Evolutionary conservation across 2,329 filamentous ascomycete species (phyloP), one percentile per base, ranked within the genome.

Genomic region (Aureobasidium vineae): DNA sequence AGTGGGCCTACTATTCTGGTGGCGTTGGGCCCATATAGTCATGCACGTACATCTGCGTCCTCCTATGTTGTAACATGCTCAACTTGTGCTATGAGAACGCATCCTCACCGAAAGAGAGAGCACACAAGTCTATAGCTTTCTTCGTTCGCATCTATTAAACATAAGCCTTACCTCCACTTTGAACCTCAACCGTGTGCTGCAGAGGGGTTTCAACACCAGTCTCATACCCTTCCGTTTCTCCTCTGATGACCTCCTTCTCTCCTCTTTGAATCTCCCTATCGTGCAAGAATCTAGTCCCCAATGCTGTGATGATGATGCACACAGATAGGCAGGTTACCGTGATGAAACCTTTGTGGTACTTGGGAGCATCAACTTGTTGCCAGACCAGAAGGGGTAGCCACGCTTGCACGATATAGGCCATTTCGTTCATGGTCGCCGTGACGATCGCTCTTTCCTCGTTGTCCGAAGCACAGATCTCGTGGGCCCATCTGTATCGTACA

Each of bases 331-430:
- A 78, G 5, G 83, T 76, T 69, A 83, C 81, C 0, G 85, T 87
- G 11, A 85, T 80, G 60, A 83, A 88, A 0, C 87, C 87, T 70
- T 88, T 88, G 0, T 76, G 78, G 66, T 89, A 90, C 50, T 77
- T 69, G 0, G 87, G 87, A 0, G 83, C 84, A 66, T 89, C 85
- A 0, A 86, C 79, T 72, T 87, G 85, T 75, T 86, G 84, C 87
- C 87, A 90, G 11, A 89, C 81, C 10, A 89, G 73, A 38, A 88
- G 79, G 7, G 88, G 88, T 49, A 91, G 73, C 88, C 88, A 90
- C 0, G 87, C 86, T 72, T 90, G 87, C 50, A 91, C 76, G 1
- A 89, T 86, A 68, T 90, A 89, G 0, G 87, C 87, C 78, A 90
- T 83, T 72, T 88, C 83, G 68, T 90, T 90, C 86, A 90, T 90